Conservation (phyloP, 2,329 filamentous ascomycete species). For the Penicillium sclerotigenum region DNA sequence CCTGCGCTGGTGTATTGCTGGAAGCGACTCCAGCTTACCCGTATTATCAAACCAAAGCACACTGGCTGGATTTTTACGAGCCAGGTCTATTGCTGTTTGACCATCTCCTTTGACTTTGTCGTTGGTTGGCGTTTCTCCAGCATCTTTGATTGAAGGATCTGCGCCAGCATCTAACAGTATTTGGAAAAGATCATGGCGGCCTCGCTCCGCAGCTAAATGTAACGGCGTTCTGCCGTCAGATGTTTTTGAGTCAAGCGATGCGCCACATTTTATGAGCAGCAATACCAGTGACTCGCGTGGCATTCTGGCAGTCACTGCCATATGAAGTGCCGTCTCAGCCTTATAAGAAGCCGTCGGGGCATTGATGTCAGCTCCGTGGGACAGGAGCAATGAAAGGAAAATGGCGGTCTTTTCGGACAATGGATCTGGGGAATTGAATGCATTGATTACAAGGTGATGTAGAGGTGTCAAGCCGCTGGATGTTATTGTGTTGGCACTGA, state of each 20-base stretch:
- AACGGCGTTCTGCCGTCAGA: slow-evolving; percentile 24
- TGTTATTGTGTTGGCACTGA: slow-evolving; percentile 19
- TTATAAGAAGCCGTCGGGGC: slow-evolving; percentile 4
- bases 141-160: slow-evolving; percentile 18
- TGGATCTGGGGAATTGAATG: not conserved
- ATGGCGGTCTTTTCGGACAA: not conserved
- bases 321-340: slow-evolving; percentile 28
- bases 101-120: slow-evolving; percentile 8
- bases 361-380: slow-evolving; percentile 26
- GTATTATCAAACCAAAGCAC: slow-evolving; percentile 23
- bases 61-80: slow-evolving; percentile 24
- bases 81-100: slow-evolving; percentile 24
- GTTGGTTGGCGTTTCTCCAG: not conserved
- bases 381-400: slow-evolving; percentile 22
- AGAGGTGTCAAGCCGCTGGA: slow-evolving; percentile 24
- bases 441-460: slow-evolving; percentile 7
- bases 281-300: slow-evolving; percentile 18
- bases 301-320: slow-evolving; percentile 21
- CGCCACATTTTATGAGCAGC: slow-evolving; percentile 24
- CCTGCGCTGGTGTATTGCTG: slow-evolving; percentile 3
- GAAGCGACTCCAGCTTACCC: slow-evolving; percentile 14
- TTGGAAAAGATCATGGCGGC: slow-evolving; percentile 25
- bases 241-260: slow-evolving; percentile 17
- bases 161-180: slow-evolving; percentile 26
- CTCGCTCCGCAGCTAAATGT: slow-evolving; percentile 29